These are phyloP conservation scores for Cadophora malorum DNA, from an alignment of 2,329 filamentous ascomycete species.

Conservation along the genomic window DNA sequence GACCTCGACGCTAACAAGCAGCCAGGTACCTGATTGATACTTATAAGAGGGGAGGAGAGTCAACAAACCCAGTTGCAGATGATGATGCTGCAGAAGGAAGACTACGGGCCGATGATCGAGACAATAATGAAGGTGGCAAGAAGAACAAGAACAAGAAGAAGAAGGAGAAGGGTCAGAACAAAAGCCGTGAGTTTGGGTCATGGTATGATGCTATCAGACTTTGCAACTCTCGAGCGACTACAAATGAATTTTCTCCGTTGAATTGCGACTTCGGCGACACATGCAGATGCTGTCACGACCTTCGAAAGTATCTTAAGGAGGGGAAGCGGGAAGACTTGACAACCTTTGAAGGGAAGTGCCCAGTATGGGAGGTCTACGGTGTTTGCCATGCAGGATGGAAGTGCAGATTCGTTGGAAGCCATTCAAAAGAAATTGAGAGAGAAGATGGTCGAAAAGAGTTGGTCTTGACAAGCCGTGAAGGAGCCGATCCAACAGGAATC, in stretches of 20 bases:
- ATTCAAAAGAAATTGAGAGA: slow-evolving; percentile 79
- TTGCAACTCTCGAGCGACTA: slow-evolving; percentile 75
- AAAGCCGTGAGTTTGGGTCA: slow-evolving; percentile 78
- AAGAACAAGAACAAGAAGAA: slow-evolving; percentile 59
- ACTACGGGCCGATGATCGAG: slow-evolving; percentile 49
- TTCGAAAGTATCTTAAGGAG: slow-evolving; percentile 83
- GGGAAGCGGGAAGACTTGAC: slow-evolving; percentile 81
- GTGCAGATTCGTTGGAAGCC: slow-evolving; percentile 87
- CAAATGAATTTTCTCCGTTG: slow-evolving; percentile 80
- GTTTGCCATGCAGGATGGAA: slow-evolving; percentile 89
- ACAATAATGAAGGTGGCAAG: slow-evolving; percentile 42
- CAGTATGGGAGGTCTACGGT: slow-evolving; percentile 78
- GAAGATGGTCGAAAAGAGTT: slow-evolving; percentile 86
- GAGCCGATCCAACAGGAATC: slow-evolving; percentile 37
- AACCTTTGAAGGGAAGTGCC: slow-evolving; percentile 80
- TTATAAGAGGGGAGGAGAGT: slow-evolving; percentile 23
- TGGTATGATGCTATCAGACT: slow-evolving; percentile 79
- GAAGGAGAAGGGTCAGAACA: slow-evolving; percentile 80
- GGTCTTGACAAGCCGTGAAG: slow-evolving; percentile 63
- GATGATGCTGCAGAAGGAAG: slow-evolving; percentile 62
- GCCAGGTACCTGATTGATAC: slow-evolving; percentile 43
- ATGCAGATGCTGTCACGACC: slow-evolving; percentile 83
- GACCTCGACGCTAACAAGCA: slow-evolving; percentile 19
- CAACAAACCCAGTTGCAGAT: slow-evolving; percentile 47
- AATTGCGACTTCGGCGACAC: slow-evolving; percentile 79